Conservation (phyloP, 2,329 filamentous ascomycete genomes). For the Colletotrichum liriopes region DNA sequence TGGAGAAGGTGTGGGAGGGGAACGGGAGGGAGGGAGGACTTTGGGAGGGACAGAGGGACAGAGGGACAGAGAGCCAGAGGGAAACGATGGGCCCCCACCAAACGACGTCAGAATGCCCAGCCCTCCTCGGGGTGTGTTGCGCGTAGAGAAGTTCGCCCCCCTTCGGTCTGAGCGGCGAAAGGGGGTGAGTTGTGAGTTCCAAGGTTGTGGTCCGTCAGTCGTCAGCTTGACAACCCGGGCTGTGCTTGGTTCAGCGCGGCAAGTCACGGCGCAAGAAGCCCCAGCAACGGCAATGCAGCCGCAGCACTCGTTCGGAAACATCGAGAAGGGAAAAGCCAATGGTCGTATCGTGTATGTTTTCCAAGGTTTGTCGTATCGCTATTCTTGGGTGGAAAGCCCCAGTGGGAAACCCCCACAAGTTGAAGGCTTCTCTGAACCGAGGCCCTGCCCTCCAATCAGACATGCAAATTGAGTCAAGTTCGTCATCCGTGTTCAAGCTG, state of each 20-base stretch:
- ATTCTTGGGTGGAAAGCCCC: not conserved
- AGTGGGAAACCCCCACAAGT: not conserved
- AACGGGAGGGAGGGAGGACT: not conserved
- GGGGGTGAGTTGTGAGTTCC: not conserved
- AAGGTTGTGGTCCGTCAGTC: not conserved
- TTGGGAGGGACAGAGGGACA: not conserved
- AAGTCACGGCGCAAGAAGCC: not conserved
- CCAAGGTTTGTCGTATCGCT: not conserved
- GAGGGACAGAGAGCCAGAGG: too few relatives aligned
- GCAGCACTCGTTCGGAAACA: not conserved
- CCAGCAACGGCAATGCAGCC: not conserved
- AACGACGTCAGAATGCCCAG: conserved; percentile 35
- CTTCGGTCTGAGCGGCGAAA: conserved; percentile 17
- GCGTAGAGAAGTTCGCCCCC: conserved; percentile 3
- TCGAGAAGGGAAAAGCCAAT: not conserved
- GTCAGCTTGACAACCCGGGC: conserved; percentile 23
- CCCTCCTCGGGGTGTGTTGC: conserved; percentile 7
- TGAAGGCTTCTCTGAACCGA: not conserved
- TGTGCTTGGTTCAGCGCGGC: conserved; percentile 24
- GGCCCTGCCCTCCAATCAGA: not conserved
- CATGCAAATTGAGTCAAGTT: conserved; percentile 2
- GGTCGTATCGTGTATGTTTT: not conserved
- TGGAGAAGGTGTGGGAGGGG: conserved; percentile 1
- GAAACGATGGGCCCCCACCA: conserved; percentile 9
- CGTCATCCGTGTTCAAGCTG: conserved; percentile 32